Evolutionary conservation across 768 basidiomycete genomes (phyloP).

Genomic region (Tricholoma sp.): DNA sequence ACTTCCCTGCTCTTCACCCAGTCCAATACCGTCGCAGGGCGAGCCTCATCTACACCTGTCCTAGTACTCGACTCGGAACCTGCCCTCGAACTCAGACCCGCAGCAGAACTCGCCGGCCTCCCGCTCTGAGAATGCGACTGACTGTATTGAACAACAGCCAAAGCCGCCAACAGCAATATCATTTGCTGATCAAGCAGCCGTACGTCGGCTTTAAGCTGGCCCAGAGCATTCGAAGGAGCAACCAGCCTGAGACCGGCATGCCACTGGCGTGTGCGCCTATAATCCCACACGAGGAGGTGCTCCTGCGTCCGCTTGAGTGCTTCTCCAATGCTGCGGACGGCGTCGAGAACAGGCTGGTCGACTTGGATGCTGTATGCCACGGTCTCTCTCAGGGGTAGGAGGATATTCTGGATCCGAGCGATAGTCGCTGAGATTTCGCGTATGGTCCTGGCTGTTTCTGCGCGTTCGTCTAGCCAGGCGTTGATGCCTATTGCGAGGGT

Average conservation of each 20-base stretch:
- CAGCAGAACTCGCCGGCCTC: too few relatives aligned
- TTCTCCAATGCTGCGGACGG: slow-evolving; percentile 15
- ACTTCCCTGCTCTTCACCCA: slow-evolving; percentile 9
- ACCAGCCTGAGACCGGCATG: slow-evolving; percentile 17
- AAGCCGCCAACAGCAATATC: slow-evolving; percentile 15
- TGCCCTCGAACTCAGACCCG: too few relatives aligned
- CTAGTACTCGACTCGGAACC: slow-evolving; percentile 7
- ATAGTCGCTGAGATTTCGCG: slow-evolving; percentile 13
- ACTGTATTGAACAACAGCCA: slow-evolving; percentile 5
- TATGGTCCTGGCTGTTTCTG: slow-evolving; percentile 12
- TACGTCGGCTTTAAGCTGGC: slow-evolving; percentile 19
- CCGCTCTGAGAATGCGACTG: too few relatives aligned
- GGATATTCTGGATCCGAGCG: slow-evolving; percentile 13
- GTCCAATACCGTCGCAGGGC: background rate
- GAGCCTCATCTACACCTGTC: background rate
- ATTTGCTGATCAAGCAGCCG: slow-evolving; percentile 18
- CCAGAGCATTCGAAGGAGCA: slow-evolving; percentile 13
- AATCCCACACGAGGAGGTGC: slow-evolving; percentile 14
- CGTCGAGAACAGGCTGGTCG: slow-evolving; percentile 5
- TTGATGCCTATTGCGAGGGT: slow-evolving; percentile 11
- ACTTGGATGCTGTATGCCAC: background rate
- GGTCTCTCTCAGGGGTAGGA: slow-evolving; percentile 8
- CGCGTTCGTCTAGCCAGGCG: slow-evolving; percentile 11
- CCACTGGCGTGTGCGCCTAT: slow-evolving; percentile 6
- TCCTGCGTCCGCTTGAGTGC: slow-evolving; percentile 15